Conservation (phyloP, 257 asterid genomes). For the Schizonepeta tenuifolia region DNA sequence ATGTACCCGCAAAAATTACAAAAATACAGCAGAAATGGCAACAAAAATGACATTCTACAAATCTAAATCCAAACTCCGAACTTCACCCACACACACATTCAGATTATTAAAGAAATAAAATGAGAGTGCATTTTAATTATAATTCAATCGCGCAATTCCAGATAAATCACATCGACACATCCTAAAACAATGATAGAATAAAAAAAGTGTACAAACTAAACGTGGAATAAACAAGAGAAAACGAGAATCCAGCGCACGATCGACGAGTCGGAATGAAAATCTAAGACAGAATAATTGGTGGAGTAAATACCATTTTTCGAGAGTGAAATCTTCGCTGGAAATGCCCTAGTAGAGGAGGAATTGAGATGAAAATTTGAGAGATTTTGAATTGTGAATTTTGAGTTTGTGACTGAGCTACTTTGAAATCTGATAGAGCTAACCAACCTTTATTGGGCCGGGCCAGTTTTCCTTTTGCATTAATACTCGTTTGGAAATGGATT, state of each 20-base stretch:
- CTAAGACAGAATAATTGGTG: not conserved
- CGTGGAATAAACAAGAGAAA: not conserved
- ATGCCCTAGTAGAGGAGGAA: conserved; percentile 27
- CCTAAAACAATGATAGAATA: not conserved
- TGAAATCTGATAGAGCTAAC: conserved; percentile 22
- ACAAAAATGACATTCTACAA: not conserved
- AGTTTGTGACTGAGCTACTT: conserved; percentile 25
- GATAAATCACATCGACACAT: not conserved
- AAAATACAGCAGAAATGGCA: not conserved
- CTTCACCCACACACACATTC: not conserved
- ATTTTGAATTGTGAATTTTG: conserved; percentile 15
- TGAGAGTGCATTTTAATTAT: not conserved
- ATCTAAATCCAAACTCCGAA: not conserved
- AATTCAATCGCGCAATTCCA: not conserved
- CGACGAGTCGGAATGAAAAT: not conserved
- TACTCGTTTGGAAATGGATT: no score
- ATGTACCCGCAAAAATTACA: not conserved
- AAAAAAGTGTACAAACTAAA: not conserved
- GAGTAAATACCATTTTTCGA: conserved; percentile 29
- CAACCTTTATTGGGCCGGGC: not conserved
- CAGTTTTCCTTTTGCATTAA: not conserved
- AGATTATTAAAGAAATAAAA: not conserved
- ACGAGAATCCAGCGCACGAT: conserved; percentile 8
- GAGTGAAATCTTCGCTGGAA: conserved; percentile 21
- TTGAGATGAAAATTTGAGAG: not conserved